Evolutionary conservation across 805 yeast species (phyloP).

Genomic region (Metschnikowia anglica): DNA sequence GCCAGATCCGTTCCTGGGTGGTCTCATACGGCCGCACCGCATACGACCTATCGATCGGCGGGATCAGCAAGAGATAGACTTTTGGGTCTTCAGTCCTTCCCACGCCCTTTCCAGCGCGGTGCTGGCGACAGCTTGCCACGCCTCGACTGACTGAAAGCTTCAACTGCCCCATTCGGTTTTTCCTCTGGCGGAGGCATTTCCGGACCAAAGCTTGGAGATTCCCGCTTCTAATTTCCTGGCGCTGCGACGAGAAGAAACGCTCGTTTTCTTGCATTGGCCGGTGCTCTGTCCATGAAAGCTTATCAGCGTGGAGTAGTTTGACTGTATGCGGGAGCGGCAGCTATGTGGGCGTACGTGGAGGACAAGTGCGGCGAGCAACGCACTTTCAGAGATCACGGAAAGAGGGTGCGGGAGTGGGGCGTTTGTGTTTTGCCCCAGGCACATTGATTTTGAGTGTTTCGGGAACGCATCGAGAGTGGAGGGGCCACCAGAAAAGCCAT

Average conservation of each 20-base stretch:
- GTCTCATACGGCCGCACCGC: constrained; percentile 4
- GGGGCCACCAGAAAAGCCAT: too few relatives aligned
- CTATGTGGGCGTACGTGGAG: too few relatives aligned
- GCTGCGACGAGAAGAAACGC: neutral
- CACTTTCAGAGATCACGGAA: too few relatives aligned
- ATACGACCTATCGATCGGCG: neutral
- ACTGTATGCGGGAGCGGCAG: neutral
- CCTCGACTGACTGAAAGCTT: neutral
- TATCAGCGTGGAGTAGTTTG: neutral
- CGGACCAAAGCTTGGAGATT: neutral
- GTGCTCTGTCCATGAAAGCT: neutral
- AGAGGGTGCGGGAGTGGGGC: too few relatives aligned
- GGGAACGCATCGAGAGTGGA: too few relatives aligned
- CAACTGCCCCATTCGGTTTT: neutral
- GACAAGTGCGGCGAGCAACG: too few relatives aligned
- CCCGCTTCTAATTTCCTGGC: too few relatives aligned
- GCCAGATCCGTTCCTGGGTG: constrained; percentile 5
- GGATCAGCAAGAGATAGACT: constrained; percentile 1
- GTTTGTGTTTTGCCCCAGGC: too few relatives aligned
- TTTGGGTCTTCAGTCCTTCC: neutral
- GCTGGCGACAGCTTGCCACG: neutral
- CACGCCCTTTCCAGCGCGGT: too few relatives aligned
- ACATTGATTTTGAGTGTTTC: too few relatives aligned
- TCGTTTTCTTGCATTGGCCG: constrained; percentile 1
- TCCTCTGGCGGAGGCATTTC: neutral